phyloP scores from a whole-genome alignment of 1,284 basidiomycete species.

The Phaffia rhodozyma region DNA sequence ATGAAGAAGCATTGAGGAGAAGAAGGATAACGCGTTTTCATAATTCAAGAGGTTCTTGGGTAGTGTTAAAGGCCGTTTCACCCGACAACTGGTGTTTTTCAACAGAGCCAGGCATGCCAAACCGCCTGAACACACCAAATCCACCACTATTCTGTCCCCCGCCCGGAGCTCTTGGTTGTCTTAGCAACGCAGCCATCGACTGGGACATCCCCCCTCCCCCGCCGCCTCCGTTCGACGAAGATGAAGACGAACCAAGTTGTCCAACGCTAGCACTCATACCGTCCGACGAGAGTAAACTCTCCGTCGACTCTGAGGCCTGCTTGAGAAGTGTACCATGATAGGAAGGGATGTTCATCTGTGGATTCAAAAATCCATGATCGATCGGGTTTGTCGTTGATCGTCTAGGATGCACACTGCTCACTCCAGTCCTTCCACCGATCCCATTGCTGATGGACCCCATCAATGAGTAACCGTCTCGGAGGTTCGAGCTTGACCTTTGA shows the following conservation, averaged over 20 bases:
- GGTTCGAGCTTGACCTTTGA: conserved; percentile 78
- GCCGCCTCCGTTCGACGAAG: not conserved
- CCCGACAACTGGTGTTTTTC: no score
- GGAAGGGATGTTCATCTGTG: not conserved
- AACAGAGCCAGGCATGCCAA: no score
- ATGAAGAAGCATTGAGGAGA: no score
- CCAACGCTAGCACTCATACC: not conserved
- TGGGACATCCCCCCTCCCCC: not conserved
- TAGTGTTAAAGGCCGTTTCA: no score
- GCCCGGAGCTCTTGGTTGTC: not conserved
- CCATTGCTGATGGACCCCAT: conserved; percentile 47
- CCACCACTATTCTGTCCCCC: no score
- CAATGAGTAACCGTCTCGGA: conserved; percentile 79
- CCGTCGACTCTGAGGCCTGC: conserved; percentile 18
- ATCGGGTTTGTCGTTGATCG: conserved; percentile 13
- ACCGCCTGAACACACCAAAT: no score
- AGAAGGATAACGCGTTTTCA: no score
- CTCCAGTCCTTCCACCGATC: conserved; percentile 7
- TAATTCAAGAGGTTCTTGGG: no score
- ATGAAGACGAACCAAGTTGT: not conserved
- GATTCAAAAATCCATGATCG: not conserved
- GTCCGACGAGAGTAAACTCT: conserved; percentile 13
- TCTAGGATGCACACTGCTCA: conserved; percentile 24
- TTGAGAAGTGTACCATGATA: conserved; percentile 27
- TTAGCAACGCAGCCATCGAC: not conserved